A percentile compares a stretch with the other conserved stretches of the same genome.
These are phyloP conservation scores for Meripilus lineatus DNA, from an alignment of 1,284 basidiomycete genomes.

Conservation along the genomic window DNA sequence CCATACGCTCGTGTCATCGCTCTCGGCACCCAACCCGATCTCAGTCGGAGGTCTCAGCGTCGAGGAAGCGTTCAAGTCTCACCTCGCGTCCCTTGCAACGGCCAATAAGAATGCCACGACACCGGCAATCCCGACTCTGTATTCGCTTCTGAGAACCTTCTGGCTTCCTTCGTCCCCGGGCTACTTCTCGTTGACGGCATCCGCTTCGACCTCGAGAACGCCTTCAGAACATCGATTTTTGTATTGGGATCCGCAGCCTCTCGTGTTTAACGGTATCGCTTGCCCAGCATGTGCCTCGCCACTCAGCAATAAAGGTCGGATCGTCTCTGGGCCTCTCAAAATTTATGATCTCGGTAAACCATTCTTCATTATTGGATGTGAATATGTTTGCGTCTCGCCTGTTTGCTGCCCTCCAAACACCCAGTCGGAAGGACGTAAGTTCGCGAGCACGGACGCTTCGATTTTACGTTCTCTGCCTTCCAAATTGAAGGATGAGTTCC, in stretches of 20 bases:
- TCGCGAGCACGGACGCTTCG: slow-evolving; percentile 62
- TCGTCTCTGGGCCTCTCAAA: slow-evolving; percentile 65
- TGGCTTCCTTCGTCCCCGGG: slow-evolving; percentile 72
- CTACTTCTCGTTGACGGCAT: slow-evolving; percentile 71
- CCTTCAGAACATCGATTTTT: slow-evolving; percentile 69
- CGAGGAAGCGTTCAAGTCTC: slow-evolving; percentile 70
- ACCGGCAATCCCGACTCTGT: slow-evolving; percentile 59
- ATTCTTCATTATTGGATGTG: slow-evolving; percentile 77
- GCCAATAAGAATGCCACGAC: slow-evolving; percentile 32
- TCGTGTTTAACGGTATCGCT: slow-evolving; percentile 70
- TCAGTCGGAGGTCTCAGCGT: slow-evolving; percentile 52
- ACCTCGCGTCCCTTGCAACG: slow-evolving; percentile 54
- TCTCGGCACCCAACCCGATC: slow-evolving; percentile 53
- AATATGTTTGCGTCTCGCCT: slow-evolving; percentile 56
- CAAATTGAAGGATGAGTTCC: slow-evolving; percentile 66
- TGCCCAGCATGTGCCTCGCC: slow-evolving; percentile 57
- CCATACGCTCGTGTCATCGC: slow-evolving; percentile 44
- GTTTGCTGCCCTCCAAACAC: slow-evolving; percentile 40
- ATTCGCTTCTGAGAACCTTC: slow-evolving; percentile 70
- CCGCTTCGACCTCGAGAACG: slow-evolving; percentile 55
- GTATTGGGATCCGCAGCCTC: slow-evolving; percentile 74
- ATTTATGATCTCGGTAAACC: slow-evolving; percentile 70
- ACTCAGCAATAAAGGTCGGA: slow-evolving; percentile 59
- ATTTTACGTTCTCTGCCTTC: slow-evolving; percentile 62
- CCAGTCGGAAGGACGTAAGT: slow-evolving; percentile 50